A percentile compares a stretch with the other conserved stretches of the same genome.
phyloP scores from a whole-genome alignment of 495 filamentous ascomycete genomes.

The Aspergillus ellipticus region DNA sequence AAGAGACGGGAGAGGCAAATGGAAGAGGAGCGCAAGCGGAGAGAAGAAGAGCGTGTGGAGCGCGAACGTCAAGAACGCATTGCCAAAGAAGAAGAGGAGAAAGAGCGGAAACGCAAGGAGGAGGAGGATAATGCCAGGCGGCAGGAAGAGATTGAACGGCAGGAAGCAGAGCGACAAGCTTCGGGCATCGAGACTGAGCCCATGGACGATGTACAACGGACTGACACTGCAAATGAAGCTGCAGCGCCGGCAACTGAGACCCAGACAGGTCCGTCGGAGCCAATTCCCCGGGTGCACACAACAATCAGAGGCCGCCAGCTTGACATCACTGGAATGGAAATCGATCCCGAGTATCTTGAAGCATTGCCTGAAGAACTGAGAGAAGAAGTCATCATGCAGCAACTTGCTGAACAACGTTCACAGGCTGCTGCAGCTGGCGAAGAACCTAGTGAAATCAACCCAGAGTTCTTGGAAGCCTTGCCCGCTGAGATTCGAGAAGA shows the following conservation, averaged over 20 bases:
- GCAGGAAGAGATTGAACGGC: slow-evolving; percentile 42
- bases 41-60: slow-evolving; percentile 44
- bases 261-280: slow-evolving; percentile 48
- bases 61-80: slow-evolving; percentile 49
- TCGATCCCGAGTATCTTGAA: slow-evolving; percentile 89
- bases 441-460: slow-evolving; percentile 80
- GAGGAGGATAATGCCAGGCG: slow-evolving; percentile 57
- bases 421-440: slow-evolving; percentile 77
- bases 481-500: slow-evolving; percentile 87
- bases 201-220: slow-evolving; percentile 84
- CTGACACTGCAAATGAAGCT: slow-evolving; percentile 35
- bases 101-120: slow-evolving; percentile 57
- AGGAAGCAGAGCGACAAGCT: slow-evolving; percentile 47
- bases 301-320: slow-evolving; percentile 79
- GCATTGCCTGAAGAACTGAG: slow-evolving; percentile 91
- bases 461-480: slow-evolving; percentile 91
- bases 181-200: slow-evolving; percentile 46
- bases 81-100: slow-evolving; percentile 57
- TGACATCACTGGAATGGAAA: slow-evolving; percentile 90
- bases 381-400: slow-evolving; percentile 90
- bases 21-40: slow-evolving; percentile 47
- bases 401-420: slow-evolving; percentile 76
- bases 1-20: slow-evolving; percentile 53
- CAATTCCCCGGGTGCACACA: slow-evolving; percentile 60
- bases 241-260: slow-evolving; percentile 28